Base-by-base conservation (phyloP, 257 asterid species). In the Solanum bulbocastanum region DNA sequence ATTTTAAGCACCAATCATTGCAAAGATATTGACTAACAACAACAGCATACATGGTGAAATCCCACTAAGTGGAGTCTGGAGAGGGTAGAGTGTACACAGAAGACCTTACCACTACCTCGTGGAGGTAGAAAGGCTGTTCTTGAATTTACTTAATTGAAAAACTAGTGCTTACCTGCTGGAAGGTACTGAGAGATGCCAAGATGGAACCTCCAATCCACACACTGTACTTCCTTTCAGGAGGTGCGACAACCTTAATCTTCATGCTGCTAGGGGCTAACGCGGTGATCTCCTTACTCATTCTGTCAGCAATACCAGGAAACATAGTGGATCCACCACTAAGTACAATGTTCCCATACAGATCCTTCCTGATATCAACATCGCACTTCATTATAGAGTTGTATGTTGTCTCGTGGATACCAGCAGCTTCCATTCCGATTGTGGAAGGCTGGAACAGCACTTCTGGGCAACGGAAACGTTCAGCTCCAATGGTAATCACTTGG, bases 151-250 rank as follows among this genome's bases (percentile, higher is more conserved):
- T 81, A 46, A 44, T 81, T 7, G 20, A 46, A 81, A 81, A 46
- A 46, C 30, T 82, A 18, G 18, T 6, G 69, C 12, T 82, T 62
- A 65, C 86, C 86, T 82, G 86, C 86, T 82, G 86, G 86, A 82
- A 82, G 44, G 86, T 82, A 82, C 86, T 82, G 69, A 82, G 86
- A 69, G 86, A 82, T 82, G 86, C 86, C 32, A 82, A 30, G 86
- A 82, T 49, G 69, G 86, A 82, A 49, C 86, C 86, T 82, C 86
- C 86, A 3, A 82, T 82, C 86, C 86, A 82, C 1, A 82, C 86
- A 82, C 86, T 82, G n/a, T 82, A 82, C 86, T 82, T 82, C 86
- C 86, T 82, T 82, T 82, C 86, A 82, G 86, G 86, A 4, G 86
- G 86, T 4, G 86, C 86, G 0, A 82, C 86, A 16, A 82, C 86